Evolutionary conservation across 257 asterid species (phyloP).

Genomic region (Gentiana dahurica): DNA sequence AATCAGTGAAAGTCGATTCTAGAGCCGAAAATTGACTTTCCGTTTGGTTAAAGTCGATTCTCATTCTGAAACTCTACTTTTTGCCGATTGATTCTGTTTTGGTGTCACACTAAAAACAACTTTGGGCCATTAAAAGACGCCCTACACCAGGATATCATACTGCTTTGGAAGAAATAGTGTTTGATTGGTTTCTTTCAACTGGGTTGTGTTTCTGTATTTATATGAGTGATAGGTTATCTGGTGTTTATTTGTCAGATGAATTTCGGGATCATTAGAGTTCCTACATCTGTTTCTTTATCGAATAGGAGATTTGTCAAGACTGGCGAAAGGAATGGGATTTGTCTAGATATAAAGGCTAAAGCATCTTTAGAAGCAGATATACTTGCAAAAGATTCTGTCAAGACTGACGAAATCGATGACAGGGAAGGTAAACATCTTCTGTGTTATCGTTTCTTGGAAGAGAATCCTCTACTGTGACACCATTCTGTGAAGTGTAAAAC

Average conservation of each 20-base stretch:
- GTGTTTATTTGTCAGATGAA: constrained; percentile 31
- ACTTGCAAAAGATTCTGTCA: constrained; percentile 37
- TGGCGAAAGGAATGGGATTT: constrained; percentile 11
- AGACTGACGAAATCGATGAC: constrained; percentile 21
- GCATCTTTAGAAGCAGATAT: constrained; percentile 40
- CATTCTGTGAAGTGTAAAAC: not conserved
- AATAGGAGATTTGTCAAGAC: constrained; percentile 16
- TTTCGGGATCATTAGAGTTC: constrained; percentile 19
- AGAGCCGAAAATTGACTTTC: too few species aligned
- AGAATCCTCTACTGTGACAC: not conserved
- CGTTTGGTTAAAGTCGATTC: too few species aligned
- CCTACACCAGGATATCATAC: too few species aligned
- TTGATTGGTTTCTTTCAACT: not conserved
- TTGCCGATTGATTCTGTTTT: too few species aligned
- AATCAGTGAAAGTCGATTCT: too few species aligned
- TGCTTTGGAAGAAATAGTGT: not conserved
- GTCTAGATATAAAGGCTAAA: constrained; percentile 27
- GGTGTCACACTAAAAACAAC: too few species aligned
- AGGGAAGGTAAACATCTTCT: constrained; percentile 32
- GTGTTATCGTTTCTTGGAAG: not conserved
- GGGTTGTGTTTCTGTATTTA: not conserved
- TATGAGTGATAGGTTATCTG: constrained; percentile 5
- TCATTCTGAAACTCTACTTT: too few species aligned
- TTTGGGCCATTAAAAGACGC: too few species aligned
- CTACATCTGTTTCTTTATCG: constrained; percentile 17